Conservation (phyloP, 164 flowering plant genomes). For the Brasenia schreberi region DNA sequence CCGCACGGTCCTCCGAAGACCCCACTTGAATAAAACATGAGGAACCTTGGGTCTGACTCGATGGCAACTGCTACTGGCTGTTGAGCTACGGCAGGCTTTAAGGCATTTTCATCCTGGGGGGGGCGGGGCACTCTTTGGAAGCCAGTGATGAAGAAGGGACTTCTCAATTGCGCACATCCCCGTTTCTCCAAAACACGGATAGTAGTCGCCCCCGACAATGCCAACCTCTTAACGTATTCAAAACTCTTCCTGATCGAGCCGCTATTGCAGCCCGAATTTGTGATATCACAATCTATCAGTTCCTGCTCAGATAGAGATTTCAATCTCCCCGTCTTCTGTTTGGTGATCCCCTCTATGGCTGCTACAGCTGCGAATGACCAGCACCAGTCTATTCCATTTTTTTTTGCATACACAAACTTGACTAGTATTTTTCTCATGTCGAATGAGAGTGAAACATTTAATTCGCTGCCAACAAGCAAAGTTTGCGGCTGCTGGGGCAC, state of each 20-base stretch:
- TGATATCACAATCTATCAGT: conserved; percentile 7
- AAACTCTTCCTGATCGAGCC: conserved; percentile 6
- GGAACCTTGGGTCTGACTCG: conserved; percentile 1
- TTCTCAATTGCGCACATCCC: conserved; percentile 1
- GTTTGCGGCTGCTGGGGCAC: no score
- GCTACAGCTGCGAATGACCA: conserved; percentile 5
- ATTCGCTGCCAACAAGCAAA: no score
- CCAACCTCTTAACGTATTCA: conserved; percentile 1
- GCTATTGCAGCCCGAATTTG: conserved; percentile 4
- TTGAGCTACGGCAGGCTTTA: conserved; percentile 4
- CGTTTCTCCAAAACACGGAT: conserved; percentile 1
- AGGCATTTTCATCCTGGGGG: conserved; percentile 2
- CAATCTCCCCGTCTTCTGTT: conserved; percentile 1
- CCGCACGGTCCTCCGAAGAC: conserved; percentile 7
- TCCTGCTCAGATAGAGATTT: conserved; percentile 4
- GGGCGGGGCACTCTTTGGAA: conserved; percentile 2
- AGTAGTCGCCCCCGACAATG: background rate
- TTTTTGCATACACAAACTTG: no score
- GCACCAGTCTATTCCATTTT: no score
- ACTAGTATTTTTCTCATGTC: no score
- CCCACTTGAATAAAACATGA: conserved; percentile 6
- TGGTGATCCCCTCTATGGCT: conserved; percentile 6
- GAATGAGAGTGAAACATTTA: no score
- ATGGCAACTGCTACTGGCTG: conserved; percentile 8
- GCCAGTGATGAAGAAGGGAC: conserved; percentile 4